phyloP scores from a whole-genome alignment of 139 green algal species.

The Yamagishiella unicocca region DNA sequence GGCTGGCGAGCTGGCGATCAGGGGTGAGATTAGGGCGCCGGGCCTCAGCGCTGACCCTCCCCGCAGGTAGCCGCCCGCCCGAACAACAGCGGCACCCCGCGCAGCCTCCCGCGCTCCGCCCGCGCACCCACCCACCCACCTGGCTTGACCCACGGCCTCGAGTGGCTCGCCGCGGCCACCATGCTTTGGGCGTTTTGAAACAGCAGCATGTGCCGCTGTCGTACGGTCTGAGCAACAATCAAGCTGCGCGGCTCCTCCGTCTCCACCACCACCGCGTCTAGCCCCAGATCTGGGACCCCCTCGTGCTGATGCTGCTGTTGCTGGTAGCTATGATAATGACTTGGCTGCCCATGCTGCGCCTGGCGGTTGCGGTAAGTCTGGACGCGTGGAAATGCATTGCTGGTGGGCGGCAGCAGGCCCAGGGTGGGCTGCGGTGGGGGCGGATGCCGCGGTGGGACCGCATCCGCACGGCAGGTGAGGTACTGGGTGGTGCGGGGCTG shows the following conservation, averaged over 20 bases:
- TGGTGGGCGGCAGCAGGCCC: background rate
- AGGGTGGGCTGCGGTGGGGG: background rate
- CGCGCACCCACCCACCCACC: background rate
- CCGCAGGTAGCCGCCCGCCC: too few species aligned
- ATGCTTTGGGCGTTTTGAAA: constrained; percentile 21
- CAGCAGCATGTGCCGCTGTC: constrained; percentile 15
- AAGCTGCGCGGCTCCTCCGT: constrained; percentile 32
- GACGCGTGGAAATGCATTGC: background rate
- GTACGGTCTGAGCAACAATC: background rate
- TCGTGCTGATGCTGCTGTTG: too few species aligned
- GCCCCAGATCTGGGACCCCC: background rate
- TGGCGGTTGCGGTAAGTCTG: background rate
- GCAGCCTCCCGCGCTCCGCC: background rate
- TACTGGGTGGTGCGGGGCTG: constrained; percentile 15
- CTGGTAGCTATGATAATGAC: too few species aligned
- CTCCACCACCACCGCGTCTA: constrained; percentile 21
- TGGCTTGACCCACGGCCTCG: constrained; percentile 29
- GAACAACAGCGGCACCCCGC: too few species aligned
- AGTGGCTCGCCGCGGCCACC: constrained; percentile 1
- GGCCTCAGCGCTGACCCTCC: background rate
- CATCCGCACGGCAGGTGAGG: constrained; percentile 20
- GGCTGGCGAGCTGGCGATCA: background rate
- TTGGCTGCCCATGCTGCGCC: too few species aligned
- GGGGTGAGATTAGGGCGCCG: background rate
- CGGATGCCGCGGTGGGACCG: background rate